phyloP scores from a whole-genome alignment of 129 eudicot genomes.

The Centella asiatica region DNA sequence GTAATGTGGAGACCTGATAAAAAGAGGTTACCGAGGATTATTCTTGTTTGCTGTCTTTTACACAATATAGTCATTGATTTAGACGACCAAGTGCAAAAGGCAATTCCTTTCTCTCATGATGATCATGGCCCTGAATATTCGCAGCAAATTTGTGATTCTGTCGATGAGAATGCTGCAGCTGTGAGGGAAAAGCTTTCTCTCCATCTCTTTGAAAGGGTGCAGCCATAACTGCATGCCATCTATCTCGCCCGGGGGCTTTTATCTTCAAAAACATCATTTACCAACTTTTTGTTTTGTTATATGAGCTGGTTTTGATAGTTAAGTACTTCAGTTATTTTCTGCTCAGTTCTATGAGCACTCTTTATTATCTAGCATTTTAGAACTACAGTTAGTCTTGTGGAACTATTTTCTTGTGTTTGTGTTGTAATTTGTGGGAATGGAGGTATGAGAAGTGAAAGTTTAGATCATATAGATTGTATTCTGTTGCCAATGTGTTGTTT shows the following conservation, averaged over 20 bases:
- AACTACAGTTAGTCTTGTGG: no score
- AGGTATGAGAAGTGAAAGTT: no score
- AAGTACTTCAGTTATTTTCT: no score
- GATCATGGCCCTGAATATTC: conserved; percentile 26
- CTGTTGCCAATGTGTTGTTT: no score
- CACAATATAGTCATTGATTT: conserved; percentile 63
- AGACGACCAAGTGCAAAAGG: conserved; percentile 51
- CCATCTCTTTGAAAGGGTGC: conserved; percentile 33
- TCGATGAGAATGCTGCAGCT: conserved; percentile 26
- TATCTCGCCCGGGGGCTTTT: background rate
- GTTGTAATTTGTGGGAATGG: no score
- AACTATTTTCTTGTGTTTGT: no score
- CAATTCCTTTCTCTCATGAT: conserved; percentile 19
- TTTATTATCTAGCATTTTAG: no score
- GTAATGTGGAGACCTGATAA: conserved; percentile 74
- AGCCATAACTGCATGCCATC: conserved; percentile 1
- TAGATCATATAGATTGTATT: no score
- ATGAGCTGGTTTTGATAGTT: no score
- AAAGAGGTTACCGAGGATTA: conserved; percentile 35
- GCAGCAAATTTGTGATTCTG: conserved; percentile 24
- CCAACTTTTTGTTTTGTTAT: no score
- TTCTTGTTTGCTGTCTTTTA: conserved; percentile 54
- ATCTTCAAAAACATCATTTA: no score
- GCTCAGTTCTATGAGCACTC: no score
- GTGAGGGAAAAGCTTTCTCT: conserved; percentile 40